Evolutionary conservation across 1,139 yeast species (phyloP).

Genomic region (Saccharomycopsis hybrid): DNA sequence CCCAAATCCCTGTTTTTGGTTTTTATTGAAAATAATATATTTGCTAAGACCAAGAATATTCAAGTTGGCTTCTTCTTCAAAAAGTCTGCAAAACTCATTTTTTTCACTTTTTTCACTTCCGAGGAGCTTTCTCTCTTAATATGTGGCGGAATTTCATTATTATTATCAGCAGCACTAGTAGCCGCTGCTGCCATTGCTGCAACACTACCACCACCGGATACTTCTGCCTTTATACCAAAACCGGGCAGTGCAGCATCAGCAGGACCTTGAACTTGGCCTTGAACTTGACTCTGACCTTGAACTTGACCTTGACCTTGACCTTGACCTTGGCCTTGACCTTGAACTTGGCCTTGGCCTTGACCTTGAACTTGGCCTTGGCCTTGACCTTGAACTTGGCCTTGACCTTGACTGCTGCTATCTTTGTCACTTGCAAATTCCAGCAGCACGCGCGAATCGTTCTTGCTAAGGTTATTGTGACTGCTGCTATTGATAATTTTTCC

Average conservation of each 20-base stretch:
- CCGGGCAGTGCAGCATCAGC: neutral
- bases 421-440: neutral
- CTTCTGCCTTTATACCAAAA: neutral
- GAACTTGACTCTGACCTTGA: neutral
- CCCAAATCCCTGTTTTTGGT: neutral
- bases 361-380: neutral
- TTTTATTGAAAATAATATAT: too few relatives aligned
- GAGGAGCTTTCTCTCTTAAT: neutral
- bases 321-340: neutral
- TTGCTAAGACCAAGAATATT: neutral
- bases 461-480: neutral
- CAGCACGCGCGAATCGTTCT: neutral
- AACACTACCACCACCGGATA: neutral
- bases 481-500: neutral
- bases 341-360: neutral
- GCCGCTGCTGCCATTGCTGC: neutral
- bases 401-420: neutral
- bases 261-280: neutral
- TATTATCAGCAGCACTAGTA: neutral
- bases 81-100: slow-evolving; percentile 73
- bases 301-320: neutral
- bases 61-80: slow-evolving; percentile 33
- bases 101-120: slow-evolving; percentile 43
- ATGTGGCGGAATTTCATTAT: neutral
- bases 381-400: neutral